These are phyloP conservation scores for Yamadazyma sp. DNA, from an alignment of 1,139 yeast genomes.

Conservation along the genomic window DNA sequence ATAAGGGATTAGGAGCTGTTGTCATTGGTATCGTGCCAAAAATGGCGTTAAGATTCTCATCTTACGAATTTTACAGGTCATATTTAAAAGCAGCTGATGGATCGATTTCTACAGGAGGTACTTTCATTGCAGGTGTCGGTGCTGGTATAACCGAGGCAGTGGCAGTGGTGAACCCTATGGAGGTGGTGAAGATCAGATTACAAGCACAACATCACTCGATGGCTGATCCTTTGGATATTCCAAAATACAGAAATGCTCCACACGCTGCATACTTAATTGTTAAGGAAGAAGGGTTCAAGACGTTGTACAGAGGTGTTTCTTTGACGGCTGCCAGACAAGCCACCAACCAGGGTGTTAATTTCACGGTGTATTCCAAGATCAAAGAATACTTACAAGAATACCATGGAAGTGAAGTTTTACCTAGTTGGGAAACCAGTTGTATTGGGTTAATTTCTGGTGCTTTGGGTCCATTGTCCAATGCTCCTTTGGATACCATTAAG, in stretches of 20 bases:
- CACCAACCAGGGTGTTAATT: conserved; percentile 97
- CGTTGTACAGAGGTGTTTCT: conserved; percentile 91
- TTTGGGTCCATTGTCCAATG: conserved; percentile 95
- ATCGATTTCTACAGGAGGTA: conserved; percentile 64
- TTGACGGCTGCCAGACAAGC: conserved; percentile 98
- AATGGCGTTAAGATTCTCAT: conserved; percentile 95
- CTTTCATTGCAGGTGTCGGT: conserved; percentile 92
- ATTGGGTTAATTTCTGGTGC: conserved; percentile 95
- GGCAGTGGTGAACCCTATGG: conserved; percentile 93
- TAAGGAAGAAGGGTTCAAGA: conserved; percentile 86
- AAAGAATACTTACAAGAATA: conserved; percentile 69
- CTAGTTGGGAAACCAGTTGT: conserved; percentile 91
- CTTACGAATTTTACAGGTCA: conserved; percentile 85
- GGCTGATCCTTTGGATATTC: conserved; percentile 76
- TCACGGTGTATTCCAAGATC: conserved; percentile 88
- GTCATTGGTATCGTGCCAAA: conserved; percentile 97
- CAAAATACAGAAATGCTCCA: conserved; percentile 89
- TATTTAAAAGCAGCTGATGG: conserved; percentile 68
- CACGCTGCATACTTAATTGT: conserved; percentile 85
- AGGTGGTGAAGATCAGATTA: conserved; percentile 91
- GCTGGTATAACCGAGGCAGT: conserved; percentile 98
- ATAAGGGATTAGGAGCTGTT: conserved; percentile 96
- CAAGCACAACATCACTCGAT: conserved; percentile 94
- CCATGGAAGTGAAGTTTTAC: conserved; percentile 66
- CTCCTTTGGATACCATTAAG: conserved; percentile 96